Evolutionary conservation across 2,329 filamentous ascomycete genomes (phyloP).

Genomic region (Triangularia verruculosa): DNA sequence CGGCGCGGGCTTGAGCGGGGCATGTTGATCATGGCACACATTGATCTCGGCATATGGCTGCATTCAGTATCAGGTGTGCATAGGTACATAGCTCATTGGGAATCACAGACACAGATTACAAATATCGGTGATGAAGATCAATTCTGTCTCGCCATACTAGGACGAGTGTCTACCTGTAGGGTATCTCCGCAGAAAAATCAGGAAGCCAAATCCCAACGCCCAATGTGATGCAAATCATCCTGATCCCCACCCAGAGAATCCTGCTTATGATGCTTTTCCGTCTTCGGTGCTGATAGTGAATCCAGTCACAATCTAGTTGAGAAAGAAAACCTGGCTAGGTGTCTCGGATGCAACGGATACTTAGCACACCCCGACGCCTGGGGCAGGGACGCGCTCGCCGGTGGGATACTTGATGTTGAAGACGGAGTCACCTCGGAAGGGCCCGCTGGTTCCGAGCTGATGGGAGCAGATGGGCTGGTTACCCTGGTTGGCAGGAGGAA

Average conservation of each 20-base stretch:
- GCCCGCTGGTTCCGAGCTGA: slow-evolving; percentile 37
- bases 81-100: too few relatives aligned
- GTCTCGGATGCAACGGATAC: background rate
- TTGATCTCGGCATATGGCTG: too few relatives aligned
- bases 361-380: background rate
- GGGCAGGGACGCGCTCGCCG: slow-evolving; percentile 34
- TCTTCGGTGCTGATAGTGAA: background rate
- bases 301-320: background rate
- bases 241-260: background rate
- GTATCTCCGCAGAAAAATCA: background rate
- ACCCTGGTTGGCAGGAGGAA: background rate
- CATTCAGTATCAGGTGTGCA: too few relatives aligned
- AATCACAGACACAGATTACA: too few relatives aligned
- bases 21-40: background rate
- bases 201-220: background rate
- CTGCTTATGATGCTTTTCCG: background rate
- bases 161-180: background rate
- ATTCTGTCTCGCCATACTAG: background rate
- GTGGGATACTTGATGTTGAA: slow-evolving; percentile 50
- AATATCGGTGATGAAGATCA: background rate
- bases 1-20: too few relatives aligned
- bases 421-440: slow-evolving; percentile 32
- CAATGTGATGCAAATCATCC: background rate
- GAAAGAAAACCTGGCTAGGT: background rate
- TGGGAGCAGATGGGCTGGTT: slow-evolving; percentile 52